phyloP scores from a whole-genome alignment of 371 early-diverging fungal species.

The Lichtheimia ramosa region DNA sequence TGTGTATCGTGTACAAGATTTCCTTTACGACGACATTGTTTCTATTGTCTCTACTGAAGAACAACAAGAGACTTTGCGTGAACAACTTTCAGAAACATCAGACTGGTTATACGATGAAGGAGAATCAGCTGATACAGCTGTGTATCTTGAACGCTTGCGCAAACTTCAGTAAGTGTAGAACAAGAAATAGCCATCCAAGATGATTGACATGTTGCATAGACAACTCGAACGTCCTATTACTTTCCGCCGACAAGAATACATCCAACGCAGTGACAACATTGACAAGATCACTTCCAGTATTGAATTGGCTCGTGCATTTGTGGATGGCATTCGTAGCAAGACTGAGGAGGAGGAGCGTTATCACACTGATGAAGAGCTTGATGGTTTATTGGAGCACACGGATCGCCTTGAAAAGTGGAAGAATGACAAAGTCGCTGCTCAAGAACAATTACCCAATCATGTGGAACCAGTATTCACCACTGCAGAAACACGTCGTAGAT shows the following conservation, averaged over 20 bases:
- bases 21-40: constrained; percentile 73
- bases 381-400: constrained; percentile 41
- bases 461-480: constrained; percentile 68
- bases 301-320: constrained; percentile 41
- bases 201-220: no score
- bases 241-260: constrained; percentile 62
- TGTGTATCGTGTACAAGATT: constrained; percentile 84
- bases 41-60: constrained; percentile 66
- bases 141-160: constrained; percentile 47
- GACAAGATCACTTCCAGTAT: constrained; percentile 43
- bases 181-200: no score
- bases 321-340: constrained; percentile 31
- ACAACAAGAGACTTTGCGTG: constrained; percentile 68
- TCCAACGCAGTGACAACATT: constrained; percentile 64
- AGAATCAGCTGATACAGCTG: constrained; percentile 61
- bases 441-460: constrained; percentile 56
- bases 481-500: constrained; percentile 50
- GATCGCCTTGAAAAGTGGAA: constrained; percentile 66
- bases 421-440: constrained; percentile 54
- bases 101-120: constrained; percentile 91
- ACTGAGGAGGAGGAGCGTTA: constrained; percentile 49
- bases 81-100: constrained; percentile 58
- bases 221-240: constrained; percentile 66
- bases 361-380: constrained; percentile 66
- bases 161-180: constrained; percentile 45